Conservation (phyloP, 2,329 filamentous ascomycete species). For the Cyclaneusma minus region DNA sequence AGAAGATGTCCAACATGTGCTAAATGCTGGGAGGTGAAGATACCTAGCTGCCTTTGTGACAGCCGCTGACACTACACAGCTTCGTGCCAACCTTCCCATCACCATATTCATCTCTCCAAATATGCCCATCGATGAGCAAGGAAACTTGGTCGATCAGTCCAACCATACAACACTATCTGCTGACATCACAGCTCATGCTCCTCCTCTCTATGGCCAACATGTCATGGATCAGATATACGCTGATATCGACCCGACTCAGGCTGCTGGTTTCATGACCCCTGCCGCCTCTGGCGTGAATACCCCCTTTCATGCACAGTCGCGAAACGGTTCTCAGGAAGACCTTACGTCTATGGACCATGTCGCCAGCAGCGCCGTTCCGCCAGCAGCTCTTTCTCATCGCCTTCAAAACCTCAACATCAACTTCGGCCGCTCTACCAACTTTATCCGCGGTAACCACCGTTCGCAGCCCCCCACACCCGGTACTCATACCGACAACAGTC, state of each 20-base stretch:
- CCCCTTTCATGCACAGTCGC: constrained; percentile 57
- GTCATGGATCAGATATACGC: constrained; percentile 82
- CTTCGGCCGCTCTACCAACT: constrained; percentile 22
- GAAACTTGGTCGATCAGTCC: constrained; percentile 55
- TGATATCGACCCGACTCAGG: constrained; percentile 61
- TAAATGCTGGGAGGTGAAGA: constrained; percentile 7
- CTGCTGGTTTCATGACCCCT: constrained; percentile 76
- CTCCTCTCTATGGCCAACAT: constrained; percentile 87
- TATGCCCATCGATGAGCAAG: constrained; percentile 74
- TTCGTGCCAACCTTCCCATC: constrained; percentile 79
- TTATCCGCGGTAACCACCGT: constrained; percentile 7
- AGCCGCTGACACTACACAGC: constrained; percentile 25
- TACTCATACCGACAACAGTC: too few relatives aligned
- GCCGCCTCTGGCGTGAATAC: constrained; percentile 62
- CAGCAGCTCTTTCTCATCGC: constrained; percentile 42
- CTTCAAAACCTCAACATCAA: constrained; percentile 54
- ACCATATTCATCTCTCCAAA: constrained; percentile 94
- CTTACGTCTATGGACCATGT: constrained; percentile 41
- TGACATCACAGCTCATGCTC: constrained; percentile 48
- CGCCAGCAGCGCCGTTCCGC: constrained; percentile 26
- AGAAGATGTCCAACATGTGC: constrained; percentile 11
- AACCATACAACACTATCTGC: constrained; percentile 30
- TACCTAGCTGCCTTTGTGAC: constrained; percentile 1
- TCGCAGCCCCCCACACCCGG: too few relatives aligned
- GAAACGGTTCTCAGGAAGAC: constrained; percentile 70